Conservation (phyloP, 345 rosid genomes). For the Litchi chinensis region DNA sequence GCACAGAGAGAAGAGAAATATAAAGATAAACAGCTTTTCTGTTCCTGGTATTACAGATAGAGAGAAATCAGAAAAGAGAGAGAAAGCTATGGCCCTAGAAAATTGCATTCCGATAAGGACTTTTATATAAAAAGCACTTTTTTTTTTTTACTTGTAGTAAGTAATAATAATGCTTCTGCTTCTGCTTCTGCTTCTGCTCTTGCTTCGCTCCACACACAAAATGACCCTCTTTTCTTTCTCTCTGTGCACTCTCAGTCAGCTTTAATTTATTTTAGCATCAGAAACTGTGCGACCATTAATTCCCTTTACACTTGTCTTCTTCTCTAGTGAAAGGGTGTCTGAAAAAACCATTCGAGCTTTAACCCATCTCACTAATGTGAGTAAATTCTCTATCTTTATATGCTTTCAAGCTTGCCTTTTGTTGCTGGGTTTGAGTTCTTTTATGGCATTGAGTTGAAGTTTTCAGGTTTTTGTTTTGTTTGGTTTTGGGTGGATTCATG, state of each 20-base stretch:
- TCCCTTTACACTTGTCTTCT: background rate
- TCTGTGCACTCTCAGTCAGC: conserved; percentile 23
- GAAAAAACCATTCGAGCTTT: conserved; percentile 23
- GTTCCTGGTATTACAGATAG: conserved; percentile 6
- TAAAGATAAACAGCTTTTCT: conserved; percentile 25
- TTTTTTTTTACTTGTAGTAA: background rate
- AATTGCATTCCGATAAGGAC: conserved; percentile 42
- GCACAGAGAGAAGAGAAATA: background rate
- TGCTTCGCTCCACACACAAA: background rate
- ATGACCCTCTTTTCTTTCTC: conserved; percentile 17
- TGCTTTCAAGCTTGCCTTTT: background rate
- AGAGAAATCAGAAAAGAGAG: background rate
- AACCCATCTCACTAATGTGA: conserved; percentile 27
- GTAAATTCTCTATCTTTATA: conserved; percentile 14
- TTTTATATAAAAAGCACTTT: conserved; percentile 19
- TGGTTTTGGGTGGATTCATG: background rate
- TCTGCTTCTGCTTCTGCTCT: background rate
- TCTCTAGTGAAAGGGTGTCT: background rate
- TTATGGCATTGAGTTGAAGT: conserved; percentile 34
- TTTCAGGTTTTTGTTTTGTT: background rate
- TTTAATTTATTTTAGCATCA: conserved; percentile 11
- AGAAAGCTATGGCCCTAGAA: conserved; percentile 17
- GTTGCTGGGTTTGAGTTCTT: conserved; percentile 22
- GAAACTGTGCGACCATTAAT: conserved; percentile 25
- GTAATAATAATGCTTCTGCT: conserved; percentile 7